These are phyloP conservation scores for Angomonas deanei DNA, from an alignment of 208 protist genomes.

Conservation along the genomic window DNA sequence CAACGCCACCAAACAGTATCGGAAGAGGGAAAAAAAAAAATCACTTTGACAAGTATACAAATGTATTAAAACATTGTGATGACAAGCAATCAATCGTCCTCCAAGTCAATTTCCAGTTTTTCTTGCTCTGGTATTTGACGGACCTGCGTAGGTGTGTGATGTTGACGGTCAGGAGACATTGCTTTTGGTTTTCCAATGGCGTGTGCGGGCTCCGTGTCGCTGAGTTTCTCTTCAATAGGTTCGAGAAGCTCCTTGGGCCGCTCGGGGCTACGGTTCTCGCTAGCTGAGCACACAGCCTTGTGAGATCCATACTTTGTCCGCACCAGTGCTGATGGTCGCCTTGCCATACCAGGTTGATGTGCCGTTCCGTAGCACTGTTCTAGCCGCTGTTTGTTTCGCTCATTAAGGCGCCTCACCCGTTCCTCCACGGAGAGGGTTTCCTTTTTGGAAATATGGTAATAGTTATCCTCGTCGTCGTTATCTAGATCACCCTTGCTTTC, in stretches of 20 bases:
- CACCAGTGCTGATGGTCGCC: constrained; percentile 48
- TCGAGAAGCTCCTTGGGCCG: not conserved
- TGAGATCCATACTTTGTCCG: constrained; percentile 32
- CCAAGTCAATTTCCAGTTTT: not conserved
- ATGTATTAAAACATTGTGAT: not conserved
- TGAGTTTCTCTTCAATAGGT: too few relatives aligned
- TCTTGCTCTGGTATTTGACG: too few relatives aligned
- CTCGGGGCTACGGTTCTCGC: not conserved
- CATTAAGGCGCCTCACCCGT: constrained; percentile 30
- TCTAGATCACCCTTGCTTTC: constrained; percentile 7
- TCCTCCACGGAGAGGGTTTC: constrained; percentile 41
- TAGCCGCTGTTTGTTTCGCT: constrained; percentile 35
- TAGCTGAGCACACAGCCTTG: not conserved
- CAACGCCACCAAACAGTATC: too few relatives aligned
- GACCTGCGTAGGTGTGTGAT: too few relatives aligned
- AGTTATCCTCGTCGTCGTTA: constrained; percentile 14
- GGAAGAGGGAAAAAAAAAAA: not conserved
- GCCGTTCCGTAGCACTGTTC: constrained; percentile 16
- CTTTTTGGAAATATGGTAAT: constrained; percentile 13
- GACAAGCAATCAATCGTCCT: not conserved
- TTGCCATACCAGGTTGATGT: constrained; percentile 39
- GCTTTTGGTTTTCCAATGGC: too few relatives aligned
- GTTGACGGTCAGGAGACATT: too few relatives aligned
- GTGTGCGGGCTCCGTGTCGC: too few relatives aligned
- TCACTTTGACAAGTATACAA: not conserved